A percentile compares a stretch with the other conserved stretches of the same genome.
Evolutionary conservation across 441 rosid species (phyloP).

Genomic region (Brassica hybrid): DNA sequence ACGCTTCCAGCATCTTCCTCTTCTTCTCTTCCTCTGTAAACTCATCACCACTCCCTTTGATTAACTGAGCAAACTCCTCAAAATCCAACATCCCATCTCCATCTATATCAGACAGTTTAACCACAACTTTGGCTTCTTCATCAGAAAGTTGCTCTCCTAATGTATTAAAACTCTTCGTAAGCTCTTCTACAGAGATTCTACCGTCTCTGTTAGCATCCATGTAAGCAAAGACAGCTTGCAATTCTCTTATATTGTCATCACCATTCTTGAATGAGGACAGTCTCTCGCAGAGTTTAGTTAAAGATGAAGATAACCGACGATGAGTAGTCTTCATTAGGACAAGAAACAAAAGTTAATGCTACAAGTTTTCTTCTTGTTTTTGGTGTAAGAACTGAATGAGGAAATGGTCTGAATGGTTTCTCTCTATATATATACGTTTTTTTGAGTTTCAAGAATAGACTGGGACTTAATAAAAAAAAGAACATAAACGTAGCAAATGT

Average conservation of each 20-base stretch:
- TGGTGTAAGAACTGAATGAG: background rate
- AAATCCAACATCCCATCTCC: conserved; percentile 67
- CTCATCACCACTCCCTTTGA: conserved; percentile 43
- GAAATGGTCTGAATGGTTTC: conserved; percentile 1
- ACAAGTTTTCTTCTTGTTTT: background rate
- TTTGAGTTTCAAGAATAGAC: conserved; percentile 7
- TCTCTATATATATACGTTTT: conserved; percentile 33
- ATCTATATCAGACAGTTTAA: conserved; percentile 54
- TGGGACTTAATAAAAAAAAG: conserved; percentile 16
- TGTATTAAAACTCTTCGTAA: conserved; percentile 53
- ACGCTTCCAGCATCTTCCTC: conserved; percentile 39
- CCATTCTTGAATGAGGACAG: conserved; percentile 3
- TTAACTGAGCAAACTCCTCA: conserved; percentile 57
- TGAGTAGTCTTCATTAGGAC: conserved; percentile 36
- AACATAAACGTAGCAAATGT: conserved; percentile 33
- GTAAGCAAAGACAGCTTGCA: conserved; percentile 59
- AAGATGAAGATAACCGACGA: conserved; percentile 38
- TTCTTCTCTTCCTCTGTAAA: conserved; percentile 50
- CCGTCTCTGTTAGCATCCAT: conserved; percentile 72
- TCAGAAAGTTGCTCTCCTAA: conserved; percentile 54
- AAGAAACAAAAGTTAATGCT: too few relatives aligned
- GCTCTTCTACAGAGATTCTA: conserved; percentile 58
- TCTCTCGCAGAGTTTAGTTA: conserved; percentile 29
- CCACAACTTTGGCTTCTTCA: conserved; percentile 63
- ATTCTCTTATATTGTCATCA: conserved; percentile 31